Percentiles rank a stretch among this genome's conserved stretches.
Evolutionary conservation across 2,329 filamentous ascomycete genomes (phyloP).

Genomic region (Rutstroemia sp.): DNA sequence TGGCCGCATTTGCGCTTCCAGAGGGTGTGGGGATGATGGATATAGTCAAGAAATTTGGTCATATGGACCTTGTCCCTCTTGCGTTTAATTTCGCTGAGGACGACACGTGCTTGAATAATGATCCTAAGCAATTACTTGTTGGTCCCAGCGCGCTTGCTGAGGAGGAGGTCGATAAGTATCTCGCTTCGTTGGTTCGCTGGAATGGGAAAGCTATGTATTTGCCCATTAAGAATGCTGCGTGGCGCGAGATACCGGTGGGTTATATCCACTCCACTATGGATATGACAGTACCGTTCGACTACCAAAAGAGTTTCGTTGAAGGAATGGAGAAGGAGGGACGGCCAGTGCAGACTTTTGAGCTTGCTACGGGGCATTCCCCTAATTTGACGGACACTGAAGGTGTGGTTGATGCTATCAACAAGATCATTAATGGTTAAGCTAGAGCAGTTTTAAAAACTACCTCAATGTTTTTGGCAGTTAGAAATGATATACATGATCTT

Average conservation of each 20-base stretch:
- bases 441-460: too few species aligned
- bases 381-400: slow-evolving; percentile 9
- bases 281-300: slow-evolving; percentile 12
- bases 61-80: slow-evolving; percentile 8
- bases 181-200: slow-evolving; percentile 4
- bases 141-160: not conserved
- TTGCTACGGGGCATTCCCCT: slow-evolving; percentile 10
- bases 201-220: slow-evolving; percentile 11
- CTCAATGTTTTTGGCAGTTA: too few species aligned
- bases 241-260: slow-evolving; percentile 8
- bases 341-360: slow-evolving; percentile 5
- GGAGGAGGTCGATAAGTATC: slow-evolving; percentile 1
- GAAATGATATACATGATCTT: too few species aligned
- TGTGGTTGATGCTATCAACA: slow-evolving; percentile 9
- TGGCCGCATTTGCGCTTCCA: slow-evolving; percentile 5
- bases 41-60: slow-evolving; percentile 11
- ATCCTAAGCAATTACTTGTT: slow-evolving; percentile 8
- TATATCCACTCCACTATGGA: slow-evolving; percentile 9
- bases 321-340: slow-evolving; percentile 4
- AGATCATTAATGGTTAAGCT: not conserved
- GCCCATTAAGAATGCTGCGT: slow-evolving; percentile 8
- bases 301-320: slow-evolving; percentile 10
- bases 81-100: slow-evolving; percentile 11
- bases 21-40: slow-evolving; percentile 6
- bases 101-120: not conserved